Evolutionary conservation across 1,284 basidiomycete species (phyloP).

Genomic region (Tilletia setariae): DNA sequence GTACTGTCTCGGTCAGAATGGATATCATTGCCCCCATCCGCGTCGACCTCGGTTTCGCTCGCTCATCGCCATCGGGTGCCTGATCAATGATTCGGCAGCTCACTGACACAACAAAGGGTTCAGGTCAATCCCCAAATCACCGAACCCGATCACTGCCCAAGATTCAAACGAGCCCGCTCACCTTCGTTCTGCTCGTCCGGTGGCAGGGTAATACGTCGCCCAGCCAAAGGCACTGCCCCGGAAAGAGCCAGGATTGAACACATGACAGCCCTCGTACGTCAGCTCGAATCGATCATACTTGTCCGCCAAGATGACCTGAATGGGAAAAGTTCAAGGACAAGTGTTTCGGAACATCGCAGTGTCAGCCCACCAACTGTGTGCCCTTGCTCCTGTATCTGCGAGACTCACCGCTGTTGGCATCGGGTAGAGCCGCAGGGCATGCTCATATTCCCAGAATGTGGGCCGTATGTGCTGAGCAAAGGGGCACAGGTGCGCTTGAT

Average conservation of each 20-base stretch:
- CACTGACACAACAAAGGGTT: not conserved
- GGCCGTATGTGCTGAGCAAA: slow-evolving; percentile 75
- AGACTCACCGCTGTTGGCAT: slow-evolving; percentile 80
- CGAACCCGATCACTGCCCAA: too few relatives aligned
- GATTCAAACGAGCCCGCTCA: not conserved
- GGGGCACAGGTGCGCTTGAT: slow-evolving; percentile 69
- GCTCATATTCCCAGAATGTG: slow-evolving; percentile 84
- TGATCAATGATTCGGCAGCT: too few relatives aligned
- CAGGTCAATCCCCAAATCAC: not conserved
- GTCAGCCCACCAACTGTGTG: too few relatives aligned
- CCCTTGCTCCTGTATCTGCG: not conserved
- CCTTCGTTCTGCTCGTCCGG: slow-evolving; percentile 32
- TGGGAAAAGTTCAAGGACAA: slow-evolving; percentile 53
- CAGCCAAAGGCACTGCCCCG: slow-evolving; percentile 36
- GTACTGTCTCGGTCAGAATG: too few relatives aligned
- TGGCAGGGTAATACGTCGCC: slow-evolving; percentile 36
- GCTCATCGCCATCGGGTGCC: not conserved
- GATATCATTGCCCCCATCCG: too few relatives aligned
- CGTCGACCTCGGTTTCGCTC: not conserved
- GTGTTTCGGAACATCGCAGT: too few relatives aligned
- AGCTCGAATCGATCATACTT: slow-evolving; percentile 93
- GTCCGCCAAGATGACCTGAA: slow-evolving; percentile 87
- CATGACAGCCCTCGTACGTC: slow-evolving; percentile 96
- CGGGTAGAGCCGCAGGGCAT: slow-evolving; percentile 86
- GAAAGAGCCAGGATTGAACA: slow-evolving; percentile 83